Base-by-base conservation (phyloP, 2,329 filamentous ascomycete species). In the Hymenoscyphus scutula region DNA sequence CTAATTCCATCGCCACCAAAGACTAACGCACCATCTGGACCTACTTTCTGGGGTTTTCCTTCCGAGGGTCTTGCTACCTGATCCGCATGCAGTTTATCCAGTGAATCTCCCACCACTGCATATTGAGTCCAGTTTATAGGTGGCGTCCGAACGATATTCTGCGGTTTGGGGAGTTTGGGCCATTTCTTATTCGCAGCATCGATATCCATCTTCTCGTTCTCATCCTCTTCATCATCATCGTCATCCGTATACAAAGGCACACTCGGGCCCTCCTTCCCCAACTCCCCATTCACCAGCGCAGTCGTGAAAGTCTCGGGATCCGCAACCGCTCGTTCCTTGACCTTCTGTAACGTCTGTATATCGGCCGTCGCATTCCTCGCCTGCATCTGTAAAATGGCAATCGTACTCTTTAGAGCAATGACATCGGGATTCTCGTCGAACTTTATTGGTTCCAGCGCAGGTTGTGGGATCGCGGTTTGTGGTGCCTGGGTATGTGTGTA, bases 91-190 rank as follows among this genome's bases (percentile, higher is more conserved):
- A 97, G 80, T 74, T 87, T 90, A 75, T 97, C 92, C 38, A 97
- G 81, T 1, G 91, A 86, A 64, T 91, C 89, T 56, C 92, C 93
- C 2, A 95, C 87, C n/a, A 97, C 82, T 69, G 91, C 91, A 75
- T 98, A 98, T 73, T 97, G 93, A 13, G 88, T 86, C 94, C 94
- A 98, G 78, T 97, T 97, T 72, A 98, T 88, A 8, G 91, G 89
- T 8, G 94, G 94, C 77, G 89, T 92, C 48, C 93, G 87, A 29
- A 96, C 88, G 0, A 98, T 80, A 69, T 90, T 90, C 75, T 97
- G 94, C 6, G 90, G 86, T 15, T 83, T 83, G 0, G 93, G 93
- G 15, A 97, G 83, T 19, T 78, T 78, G 2, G 84, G 79, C 79
- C 92, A 92, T 10, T 30, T 57, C 41, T 53, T 61, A 29, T 19